Base-by-base conservation (phyloP, 768 basidiomycete species). In the Tricholoma sp. region DNA sequence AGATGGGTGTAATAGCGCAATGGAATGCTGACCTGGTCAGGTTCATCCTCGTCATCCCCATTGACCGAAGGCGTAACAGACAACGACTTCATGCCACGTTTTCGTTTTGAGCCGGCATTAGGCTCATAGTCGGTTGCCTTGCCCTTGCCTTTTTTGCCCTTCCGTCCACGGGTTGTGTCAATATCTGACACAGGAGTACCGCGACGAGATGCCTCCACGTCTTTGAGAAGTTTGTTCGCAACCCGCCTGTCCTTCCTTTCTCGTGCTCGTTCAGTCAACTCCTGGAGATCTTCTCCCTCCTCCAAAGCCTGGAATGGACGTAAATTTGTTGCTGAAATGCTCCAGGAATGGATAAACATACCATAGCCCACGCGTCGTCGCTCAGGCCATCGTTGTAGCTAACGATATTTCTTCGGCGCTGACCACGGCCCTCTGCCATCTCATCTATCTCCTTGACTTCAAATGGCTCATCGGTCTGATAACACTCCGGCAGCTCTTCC, bases 381-480 rank as follows among this genome's bases (percentile, higher is more conserved):
- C 85, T 88, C 56, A 98, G 78, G 14, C 94, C 94, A 67, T 98
- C 96, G 58, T 89, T 95, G 67, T 98, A 98, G 67, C 84, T 88
- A 59, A 98, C 92, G 45, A 88, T 80, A 57, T 85, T 91, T 61
- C 93, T 81, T 58, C 84, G 81, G 63, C 94, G 82, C 68, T 91
- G 87, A 34, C 94, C 95, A 59, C 94, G 85, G 55, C 94, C 94
- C 67, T 92, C 83, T 6, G 85, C 69, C 49, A 82, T 75, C 19
- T 83, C 78, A 52, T 91, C 92, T 4, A 78, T 72, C 61, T 83
- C 82, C 56, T 75, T 74, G 27, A 70, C 75, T 50, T 85, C 86
- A 66, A 92, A 91, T 1, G 89, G 89, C 66, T 91, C 85, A 61
- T 91, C 89, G 5, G 77, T 86, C 64, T 87, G 88, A 71, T 98